Evolutionary conservation across 768 basidiomycete species (phyloP).

Genomic region (Porphyrellus cyaneotinctus): DNA sequence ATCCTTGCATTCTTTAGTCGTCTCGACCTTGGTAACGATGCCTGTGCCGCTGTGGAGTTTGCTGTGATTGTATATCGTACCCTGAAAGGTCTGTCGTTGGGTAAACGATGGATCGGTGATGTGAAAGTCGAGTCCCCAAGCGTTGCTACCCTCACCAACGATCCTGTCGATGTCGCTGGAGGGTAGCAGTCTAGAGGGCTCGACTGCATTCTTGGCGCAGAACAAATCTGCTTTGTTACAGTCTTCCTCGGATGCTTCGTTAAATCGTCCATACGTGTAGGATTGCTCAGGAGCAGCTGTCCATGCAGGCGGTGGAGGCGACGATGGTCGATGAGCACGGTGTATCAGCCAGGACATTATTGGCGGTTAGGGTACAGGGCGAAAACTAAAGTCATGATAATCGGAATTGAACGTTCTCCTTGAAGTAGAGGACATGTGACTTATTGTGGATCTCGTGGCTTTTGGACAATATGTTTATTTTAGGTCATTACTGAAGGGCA

Average conservation of each 20-base stretch:
- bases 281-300: slow-evolving; percentile 53
- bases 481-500: too few relatives aligned
- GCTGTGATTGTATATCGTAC: slow-evolving; percentile 36
- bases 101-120: slow-evolving; percentile 8
- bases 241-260: slow-evolving; percentile 57
- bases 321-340: neutral
- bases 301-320: slow-evolving; percentile 48
- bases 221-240: slow-evolving; percentile 50
- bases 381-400: too few relatives aligned
- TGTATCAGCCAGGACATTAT: neutral
- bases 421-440: too few relatives aligned
- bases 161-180: slow-evolving; percentile 54
- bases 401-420: too few relatives aligned
- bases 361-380: too few relatives aligned
- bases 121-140: slow-evolving; percentile 52
- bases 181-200: slow-evolving; percentile 45
- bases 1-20: slow-evolving; percentile 41
- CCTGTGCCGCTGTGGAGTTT: slow-evolving; percentile 23
- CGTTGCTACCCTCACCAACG: slow-evolving; percentile 39
- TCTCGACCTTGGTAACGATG: slow-evolving; percentile 39
- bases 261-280: slow-evolving; percentile 44
- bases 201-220: slow-evolving; percentile 39
- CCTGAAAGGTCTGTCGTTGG: slow-evolving; percentile 35
- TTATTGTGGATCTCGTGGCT: too few relatives aligned
- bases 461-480: too few relatives aligned